These are phyloP conservation scores for Lactarius hatsudake DNA, from an alignment of 768 basidiomycete species.

Conservation along the genomic window DNA sequence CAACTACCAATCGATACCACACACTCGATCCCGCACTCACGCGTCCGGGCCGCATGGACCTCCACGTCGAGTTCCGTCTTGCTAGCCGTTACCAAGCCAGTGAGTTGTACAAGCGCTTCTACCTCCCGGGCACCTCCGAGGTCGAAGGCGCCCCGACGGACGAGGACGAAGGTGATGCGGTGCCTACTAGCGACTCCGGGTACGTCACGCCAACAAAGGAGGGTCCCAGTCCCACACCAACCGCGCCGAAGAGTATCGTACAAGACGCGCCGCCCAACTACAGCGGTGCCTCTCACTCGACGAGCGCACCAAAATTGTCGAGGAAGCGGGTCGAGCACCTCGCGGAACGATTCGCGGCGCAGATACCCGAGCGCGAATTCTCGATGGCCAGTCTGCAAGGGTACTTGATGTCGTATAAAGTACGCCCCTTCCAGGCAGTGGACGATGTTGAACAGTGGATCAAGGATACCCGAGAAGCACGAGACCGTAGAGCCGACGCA, in stretches of 20 bases:
- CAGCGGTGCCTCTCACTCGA: conserved; percentile 17
- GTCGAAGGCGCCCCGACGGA: conserved; percentile 27
- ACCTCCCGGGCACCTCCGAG: conserved; percentile 43
- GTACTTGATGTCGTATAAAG: conserved; percentile 69
- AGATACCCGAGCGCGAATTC: conserved; percentile 46
- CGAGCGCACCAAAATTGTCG: conserved; percentile 41
- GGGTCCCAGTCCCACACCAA: not conserved
- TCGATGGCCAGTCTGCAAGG: conserved; percentile 49
- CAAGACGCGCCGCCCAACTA: not conserved
- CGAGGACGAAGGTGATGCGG: conserved; percentile 27
- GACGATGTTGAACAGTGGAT: conserved; percentile 47
- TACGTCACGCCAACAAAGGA: conserved; percentile 24
- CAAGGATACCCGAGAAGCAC: conserved; percentile 39
- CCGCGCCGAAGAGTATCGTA: not conserved
- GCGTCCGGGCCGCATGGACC: conserved; percentile 78
- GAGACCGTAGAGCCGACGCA: conserved; percentile 29
- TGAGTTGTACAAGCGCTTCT: conserved; percentile 68
- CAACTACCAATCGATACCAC: conserved; percentile 72
- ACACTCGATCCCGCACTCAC: conserved; percentile 71
- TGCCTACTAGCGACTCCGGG: conserved; percentile 28
- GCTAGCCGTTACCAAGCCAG: conserved; percentile 66
- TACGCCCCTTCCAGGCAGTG: conserved; percentile 54
- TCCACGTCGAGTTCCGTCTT: conserved; percentile 74
- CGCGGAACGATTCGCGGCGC: conserved; percentile 53
- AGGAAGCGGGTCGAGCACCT: conserved; percentile 42